Percentiles rank a stretch among this genome's conserved stretches.
These are phyloP conservation scores for Camelina hispida DNA, from an alignment of 345 rosid species.

Conservation along the genomic window DNA sequence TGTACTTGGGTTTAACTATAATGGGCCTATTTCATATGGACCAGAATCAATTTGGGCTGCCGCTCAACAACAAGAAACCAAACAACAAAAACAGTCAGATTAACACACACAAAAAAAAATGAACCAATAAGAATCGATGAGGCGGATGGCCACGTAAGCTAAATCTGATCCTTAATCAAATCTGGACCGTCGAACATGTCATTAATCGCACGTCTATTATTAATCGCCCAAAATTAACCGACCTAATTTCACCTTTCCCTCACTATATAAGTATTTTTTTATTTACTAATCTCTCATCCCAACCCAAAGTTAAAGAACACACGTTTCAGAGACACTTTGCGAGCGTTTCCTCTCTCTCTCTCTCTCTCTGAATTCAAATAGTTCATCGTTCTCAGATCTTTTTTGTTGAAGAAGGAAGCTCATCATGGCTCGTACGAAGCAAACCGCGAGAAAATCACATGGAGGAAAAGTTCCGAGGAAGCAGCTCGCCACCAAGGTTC, in stretches of 20 bases:
- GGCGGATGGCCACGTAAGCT: slow-evolving; percentile 9
- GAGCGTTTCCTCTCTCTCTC: not conserved
- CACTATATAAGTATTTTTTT: slow-evolving; percentile 17
- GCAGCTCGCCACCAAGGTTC: slow-evolving; percentile 56
- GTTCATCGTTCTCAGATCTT: not conserved
- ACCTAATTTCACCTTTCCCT: not conserved
- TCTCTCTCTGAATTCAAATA: not conserved
- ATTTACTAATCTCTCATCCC: not conserved
- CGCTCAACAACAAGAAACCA: no score
- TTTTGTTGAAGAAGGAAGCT: not conserved
- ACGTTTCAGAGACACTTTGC: not conserved
- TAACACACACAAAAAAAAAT: no score
- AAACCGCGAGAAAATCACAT: slow-evolving; percentile 54
- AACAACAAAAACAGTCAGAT: no score
- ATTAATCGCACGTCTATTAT: slow-evolving; percentile 15
- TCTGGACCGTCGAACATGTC: slow-evolving; percentile 17
- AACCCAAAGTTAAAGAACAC: not conserved
- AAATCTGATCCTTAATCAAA: not conserved
- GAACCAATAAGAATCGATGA: slow-evolving; percentile 19
- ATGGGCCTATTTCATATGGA: no score
- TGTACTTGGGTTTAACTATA: no score
- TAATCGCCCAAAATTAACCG: slow-evolving; percentile 19
- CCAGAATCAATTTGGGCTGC: no score
- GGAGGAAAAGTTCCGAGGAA: slow-evolving; percentile 60
- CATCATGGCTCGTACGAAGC: slow-evolving; percentile 64